Evolutionary conservation across 257 asterid species (phyloP), one percentile per base, ranked within the genome.

Genomic region (Capsicum pubescens): DNA sequence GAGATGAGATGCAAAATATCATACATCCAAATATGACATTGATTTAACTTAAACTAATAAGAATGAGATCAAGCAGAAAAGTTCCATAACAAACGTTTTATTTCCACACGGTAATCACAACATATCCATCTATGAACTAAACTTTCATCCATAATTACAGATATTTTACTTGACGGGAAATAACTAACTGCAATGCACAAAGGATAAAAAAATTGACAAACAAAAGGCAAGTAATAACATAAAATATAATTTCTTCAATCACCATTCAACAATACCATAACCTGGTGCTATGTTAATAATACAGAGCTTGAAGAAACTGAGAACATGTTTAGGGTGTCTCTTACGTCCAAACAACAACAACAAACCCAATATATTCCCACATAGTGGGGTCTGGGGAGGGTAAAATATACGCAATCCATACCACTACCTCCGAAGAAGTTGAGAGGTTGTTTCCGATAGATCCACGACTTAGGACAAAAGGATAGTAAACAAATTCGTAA

Each of bases 251-350:
- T 76, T 32, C 64, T 52, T 9, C 48, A 76, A 76, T 52, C 64
- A 52, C 64, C 50, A 26, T 26, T 26, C 32, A 26, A 26, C 32
- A 14, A 52, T 35, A 76, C 46, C 9, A 14, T 26, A 52, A 52
- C 19, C 60, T 76, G 46, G 81, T 52, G 81, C 81, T 14, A 76
- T 35, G 44, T 52, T 13, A 76, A 76, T 44, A 50, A 76, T 76
- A 46, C 10, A 21, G 21, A 52, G 44, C 4, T 21, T 4, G 2
- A 52, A 52, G 46, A 19, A 76, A 76, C 13, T 52, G 63, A 15
- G 8, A 76, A 21, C 26, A 76, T 6, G 0, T 21, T 52, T 14
- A 12, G 26, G 61, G 42, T 52, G 61, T 21, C n/a, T 72, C 3
- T 13, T 21, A 52, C 13, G 5, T 44, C n/a, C 79, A 71, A 46